Base-by-base conservation (phyloP, 345 rosid genomes). In the Populus davidiana region DNA sequence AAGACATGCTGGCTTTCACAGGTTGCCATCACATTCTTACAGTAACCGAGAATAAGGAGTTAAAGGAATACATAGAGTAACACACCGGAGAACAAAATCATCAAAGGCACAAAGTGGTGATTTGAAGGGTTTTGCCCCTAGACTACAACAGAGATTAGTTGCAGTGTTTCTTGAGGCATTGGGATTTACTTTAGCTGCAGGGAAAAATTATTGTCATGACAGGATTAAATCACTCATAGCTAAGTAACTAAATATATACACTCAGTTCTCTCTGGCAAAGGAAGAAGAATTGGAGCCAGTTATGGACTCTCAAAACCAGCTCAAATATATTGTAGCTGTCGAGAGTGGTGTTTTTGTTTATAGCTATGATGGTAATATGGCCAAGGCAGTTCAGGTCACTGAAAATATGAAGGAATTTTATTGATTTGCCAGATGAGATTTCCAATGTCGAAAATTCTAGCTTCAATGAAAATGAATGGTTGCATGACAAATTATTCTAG, bases 311-410 rank as follows among this genome's bases (percentile, higher is more conserved):
- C 91, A 89, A 73, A 94, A 91, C 56, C 85, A 87, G 81, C 89
- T 90, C 18, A 97, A 92, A 79, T 88, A 91, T 74, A 77, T 83
- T 11, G 80, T 94, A 27, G 93, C 97, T 18, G 72, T 91, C 14
- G 91, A 84, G 73, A 90, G 96, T 59, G 89, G 86, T 20, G 89
- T 86, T 59, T 92, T 94, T 67, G 69, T 90, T 67, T 86, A 0
- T 35, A 90, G 90, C n/a, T 88, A 89, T 18, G 89, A 90, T 75
- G 98, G 96, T 25, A 89, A 91, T 81, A 92, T 94, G 98, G 97
- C 94, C 1, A 92, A 86, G 81, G 96, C 96, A 0, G 96, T 85
- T 18, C 83, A 11, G 97, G 97, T 20, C 97, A 91, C 16, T 79
- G 96, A 75, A 85, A 80, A 76, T 88, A 86, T 65, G 88, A 92